A percentile compares a stretch with the other conserved stretches of the same genome.
phyloP scores from a whole-genome alignment of 2,329 filamentous ascomycete species.

The Talaromyces sp. region DNA sequence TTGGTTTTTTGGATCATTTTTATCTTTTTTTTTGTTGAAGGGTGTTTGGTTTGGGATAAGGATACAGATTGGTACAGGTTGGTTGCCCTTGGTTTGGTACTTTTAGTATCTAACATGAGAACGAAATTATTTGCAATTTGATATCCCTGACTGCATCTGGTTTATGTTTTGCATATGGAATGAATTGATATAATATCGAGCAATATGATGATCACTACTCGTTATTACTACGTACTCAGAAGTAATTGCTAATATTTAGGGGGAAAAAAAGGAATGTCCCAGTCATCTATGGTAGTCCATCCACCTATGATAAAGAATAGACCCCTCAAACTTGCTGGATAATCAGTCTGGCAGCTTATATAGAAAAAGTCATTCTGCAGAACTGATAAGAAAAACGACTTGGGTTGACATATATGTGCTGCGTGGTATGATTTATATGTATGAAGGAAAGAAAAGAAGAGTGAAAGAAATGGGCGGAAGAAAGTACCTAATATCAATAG shows the following conservation, averaged over 20 bases:
- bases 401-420: background rate
- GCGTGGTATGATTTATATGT: constrained; percentile 7
- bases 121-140: background rate
- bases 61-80: background rate
- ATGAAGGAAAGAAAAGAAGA: background rate
- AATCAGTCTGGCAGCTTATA: constrained; percentile 26
- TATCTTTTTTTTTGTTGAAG: background rate
- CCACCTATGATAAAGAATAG: constrained; percentile 32
- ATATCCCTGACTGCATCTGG: background rate
- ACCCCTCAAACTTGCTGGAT: constrained; percentile 45
- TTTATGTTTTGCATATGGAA: background rate
- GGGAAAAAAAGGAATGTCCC: too few species aligned
- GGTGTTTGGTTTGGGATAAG: constrained; percentile 2
- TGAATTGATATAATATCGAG: background rate
- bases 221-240: too few species aligned
- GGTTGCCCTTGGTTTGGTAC: too few species aligned
- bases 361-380: background rate
- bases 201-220: background rate
- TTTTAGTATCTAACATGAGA: background rate
- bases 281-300: constrained; percentile 45
- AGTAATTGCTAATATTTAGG: too few species aligned
- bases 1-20: background rate
- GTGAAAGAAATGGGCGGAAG: background rate
- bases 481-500: background rate
- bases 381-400: background rate